These are phyloP conservation scores for Vanrija sp. DNA, from an alignment of 1,284 basidiomycete genomes.

Conservation along the genomic window DNA sequence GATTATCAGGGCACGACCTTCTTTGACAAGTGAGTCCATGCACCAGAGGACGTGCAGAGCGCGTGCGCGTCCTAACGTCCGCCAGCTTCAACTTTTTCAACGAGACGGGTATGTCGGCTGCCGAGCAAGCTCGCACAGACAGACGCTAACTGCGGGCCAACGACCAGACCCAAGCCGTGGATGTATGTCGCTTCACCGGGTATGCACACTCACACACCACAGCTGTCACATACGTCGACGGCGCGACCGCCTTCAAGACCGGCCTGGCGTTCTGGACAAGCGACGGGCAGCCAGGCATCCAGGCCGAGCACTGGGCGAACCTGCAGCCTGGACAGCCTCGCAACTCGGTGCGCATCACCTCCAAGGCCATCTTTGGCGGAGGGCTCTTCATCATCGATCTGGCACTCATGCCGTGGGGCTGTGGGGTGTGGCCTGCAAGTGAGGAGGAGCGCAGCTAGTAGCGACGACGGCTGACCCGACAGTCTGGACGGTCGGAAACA, in stretches of 20 bases:
- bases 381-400: constrained; percentile 79
- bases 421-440: constrained; percentile 75
- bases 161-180: constrained; percentile 39
- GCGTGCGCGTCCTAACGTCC: too few species aligned
- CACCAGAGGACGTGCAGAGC: neutral
- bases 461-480: constrained; percentile 1
- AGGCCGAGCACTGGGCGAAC: constrained; percentile 39
- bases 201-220: neutral
- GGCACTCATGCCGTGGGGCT: constrained; percentile 69
- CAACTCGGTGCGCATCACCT: constrained; percentile 61
- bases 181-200: constrained; percentile 21
- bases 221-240: constrained; percentile 24
- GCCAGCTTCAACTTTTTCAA: constrained; percentile 37
- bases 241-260: constrained; percentile 19
- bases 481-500: constrained; percentile 47
- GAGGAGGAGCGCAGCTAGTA: constrained; percentile 9
- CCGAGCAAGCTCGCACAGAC: too few species aligned
- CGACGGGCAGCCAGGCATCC: constrained; percentile 32
- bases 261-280: constrained; percentile 36
- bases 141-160: constrained; percentile 1
- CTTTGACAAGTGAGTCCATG: constrained; percentile 39
- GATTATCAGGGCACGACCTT: constrained; percentile 41
- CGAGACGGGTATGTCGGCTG: constrained; percentile 21
- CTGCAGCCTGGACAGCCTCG: constrained; percentile 22
- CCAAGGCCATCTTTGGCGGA: constrained; percentile 61